Evolutionary conservation across 2,329 filamentous ascomycete species (phyloP).

Genomic region (Xylaria sp.): DNA sequence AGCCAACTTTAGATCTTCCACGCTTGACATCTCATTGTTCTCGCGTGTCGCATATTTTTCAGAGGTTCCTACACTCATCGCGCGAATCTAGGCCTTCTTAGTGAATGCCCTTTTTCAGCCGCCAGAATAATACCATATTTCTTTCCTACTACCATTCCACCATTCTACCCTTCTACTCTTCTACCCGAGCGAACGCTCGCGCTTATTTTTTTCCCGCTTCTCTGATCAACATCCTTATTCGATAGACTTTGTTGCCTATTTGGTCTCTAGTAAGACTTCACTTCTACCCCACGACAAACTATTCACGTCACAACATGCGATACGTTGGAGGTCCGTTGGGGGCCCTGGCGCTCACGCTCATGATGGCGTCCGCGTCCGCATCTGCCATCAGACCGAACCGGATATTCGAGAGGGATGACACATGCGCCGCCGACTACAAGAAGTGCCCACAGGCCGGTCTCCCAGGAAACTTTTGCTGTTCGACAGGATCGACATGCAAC

Average conservation of each 20-base stretch:
- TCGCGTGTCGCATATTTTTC: conserved; percentile 43
- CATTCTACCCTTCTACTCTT: conserved; percentile 22
- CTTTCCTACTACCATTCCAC: too few relatives aligned
- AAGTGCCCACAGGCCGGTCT: conserved; percentile 64
- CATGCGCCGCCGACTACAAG: conserved; percentile 63
- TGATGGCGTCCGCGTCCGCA: conserved; percentile 53
- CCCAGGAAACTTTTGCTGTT: conserved; percentile 75
- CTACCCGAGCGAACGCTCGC: conserved; percentile 32
- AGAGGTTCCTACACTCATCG: conserved; percentile 29
- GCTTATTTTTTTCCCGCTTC: conserved; percentile 26
- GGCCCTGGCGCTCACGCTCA: conserved; percentile 52
- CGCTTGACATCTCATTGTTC: conserved; percentile 42
- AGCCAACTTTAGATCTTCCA: conserved; percentile 27
- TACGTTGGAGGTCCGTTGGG: conserved; percentile 47
- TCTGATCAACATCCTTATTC: not conserved
- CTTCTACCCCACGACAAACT: conserved; percentile 8
- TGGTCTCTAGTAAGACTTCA: not conserved
- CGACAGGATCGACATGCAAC: conserved; percentile 63
- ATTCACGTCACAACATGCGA: conserved; percentile 42
- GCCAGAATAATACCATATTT: conserved; percentile 32
- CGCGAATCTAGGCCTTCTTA: conserved; percentile 29
- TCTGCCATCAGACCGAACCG: conserved; percentile 49
- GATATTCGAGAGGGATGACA: conserved; percentile 57
- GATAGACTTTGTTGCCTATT: conserved; percentile 5
- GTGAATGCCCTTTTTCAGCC: conserved; percentile 39